These are phyloP conservation scores for Tetrahymena malaccensis DNA, from an alignment of 73 alveolate species.

Conservation along the genomic window DNA sequence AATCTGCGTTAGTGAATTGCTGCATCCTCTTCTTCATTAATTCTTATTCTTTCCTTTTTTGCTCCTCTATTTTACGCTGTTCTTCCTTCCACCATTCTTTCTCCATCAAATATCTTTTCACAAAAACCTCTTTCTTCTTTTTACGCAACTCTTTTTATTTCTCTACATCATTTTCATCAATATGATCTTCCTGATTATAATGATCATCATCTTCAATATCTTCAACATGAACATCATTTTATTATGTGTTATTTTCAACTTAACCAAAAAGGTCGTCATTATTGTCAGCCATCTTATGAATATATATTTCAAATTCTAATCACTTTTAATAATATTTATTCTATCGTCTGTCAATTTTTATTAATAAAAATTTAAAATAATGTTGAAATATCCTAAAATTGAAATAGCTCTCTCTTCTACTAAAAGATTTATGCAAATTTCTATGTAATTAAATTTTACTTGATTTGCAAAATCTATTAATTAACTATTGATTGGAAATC, in stretches of 20 bases:
- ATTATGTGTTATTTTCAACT: neutral
- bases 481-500: neutral
- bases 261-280: neutral
- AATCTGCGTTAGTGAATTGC: neutral
- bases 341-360: too few species aligned
- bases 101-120: neutral
- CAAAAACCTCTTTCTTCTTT: neutral
- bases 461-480: neutral
- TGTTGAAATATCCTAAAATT: neutral
- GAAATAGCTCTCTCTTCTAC: neutral
- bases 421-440: neutral
- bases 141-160: neutral
- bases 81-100: neutral
- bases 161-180: neutral
- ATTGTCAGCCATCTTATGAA: neutral
- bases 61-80: neutral
- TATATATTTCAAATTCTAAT: neutral
- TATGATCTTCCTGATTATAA: neutral
- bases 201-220: neutral
- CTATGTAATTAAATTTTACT: neutral
- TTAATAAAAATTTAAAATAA: too few species aligned
- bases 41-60: neutral
- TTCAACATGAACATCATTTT: neutral
- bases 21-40: neutral
- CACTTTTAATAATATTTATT: neutral